These are phyloP conservation scores for Kodamaea nitidulidarum DNA, from an alignment of 805 yeast species.

Conservation along the genomic window DNA sequence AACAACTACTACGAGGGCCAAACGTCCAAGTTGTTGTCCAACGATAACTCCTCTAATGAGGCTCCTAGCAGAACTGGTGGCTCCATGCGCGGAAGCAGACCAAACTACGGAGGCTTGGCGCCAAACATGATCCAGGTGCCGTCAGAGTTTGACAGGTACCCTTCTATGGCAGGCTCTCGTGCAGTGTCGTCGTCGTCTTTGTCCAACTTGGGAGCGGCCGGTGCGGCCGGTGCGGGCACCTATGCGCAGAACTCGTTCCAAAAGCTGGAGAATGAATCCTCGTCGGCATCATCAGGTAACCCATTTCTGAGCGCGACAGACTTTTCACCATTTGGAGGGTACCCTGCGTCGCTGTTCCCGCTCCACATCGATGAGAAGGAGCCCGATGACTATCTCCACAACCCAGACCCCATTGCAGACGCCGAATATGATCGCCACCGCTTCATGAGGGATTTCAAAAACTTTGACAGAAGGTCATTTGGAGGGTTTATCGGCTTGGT, in stretches of 20 bases:
- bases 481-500: conserved; percentile 21
- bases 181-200: conserved; percentile 48
- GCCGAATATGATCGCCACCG: conserved; percentile 28
- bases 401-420: conserved; percentile 29
- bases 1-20: conserved; percentile 35
- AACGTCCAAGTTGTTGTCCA: conserved; percentile 32
- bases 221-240: conserved; percentile 8
- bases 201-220: conserved; percentile 10
- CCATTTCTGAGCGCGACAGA: conserved; percentile 21
- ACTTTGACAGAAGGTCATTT: conserved; percentile 21
- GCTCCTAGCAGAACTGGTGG: conserved; percentile 1
- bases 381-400: conserved; percentile 27
- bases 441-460: conserved; percentile 21
- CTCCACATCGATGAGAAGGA: conserved; percentile 28
- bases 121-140: conserved; percentile 36
- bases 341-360: conserved; percentile 26
- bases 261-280: conserved; percentile 12
- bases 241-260: conserved; percentile 3
- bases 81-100: neutral
- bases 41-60: conserved; percentile 15
- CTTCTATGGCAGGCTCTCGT: conserved; percentile 50
- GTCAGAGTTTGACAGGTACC: conserved; percentile 64
- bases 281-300: conserved; percentile 14
- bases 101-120: conserved; percentile 1
- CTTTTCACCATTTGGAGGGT: conserved; percentile 28